phyloP scores from a whole-genome alignment of 306 rosid species.

The Heteromeles arbutifolia region DNA sequence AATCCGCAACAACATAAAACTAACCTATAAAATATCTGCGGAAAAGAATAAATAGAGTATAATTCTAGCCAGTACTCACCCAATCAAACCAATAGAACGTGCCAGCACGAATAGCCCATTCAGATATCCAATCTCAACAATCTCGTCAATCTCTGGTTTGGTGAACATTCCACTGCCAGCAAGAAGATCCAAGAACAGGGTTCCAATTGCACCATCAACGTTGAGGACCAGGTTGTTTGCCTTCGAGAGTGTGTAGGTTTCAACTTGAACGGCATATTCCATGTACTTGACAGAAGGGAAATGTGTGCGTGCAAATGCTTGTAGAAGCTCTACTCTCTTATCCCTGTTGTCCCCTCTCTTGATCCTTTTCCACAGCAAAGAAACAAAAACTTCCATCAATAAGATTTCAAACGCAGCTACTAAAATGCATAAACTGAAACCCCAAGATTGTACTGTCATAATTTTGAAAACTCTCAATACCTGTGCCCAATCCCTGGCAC shows the following conservation, averaged over 20 bases:
- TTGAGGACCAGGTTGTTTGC: conserved; percentile 93
- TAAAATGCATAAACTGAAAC: conserved; percentile 3
- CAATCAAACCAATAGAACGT: conserved; percentile 96
- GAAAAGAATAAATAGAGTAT: conserved; percentile 3
- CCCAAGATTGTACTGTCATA: not conserved
- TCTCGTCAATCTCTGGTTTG: conserved; percentile 89
- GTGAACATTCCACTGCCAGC: conserved; percentile 96
- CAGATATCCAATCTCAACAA: conserved; percentile 90
- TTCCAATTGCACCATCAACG: conserved; percentile 97
- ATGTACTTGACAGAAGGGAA: conserved; percentile 96
- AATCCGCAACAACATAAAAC: not conserved
- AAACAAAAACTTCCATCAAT: conserved; percentile 20
- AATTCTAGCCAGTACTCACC: conserved; percentile 44
- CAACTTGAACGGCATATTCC: conserved; percentile 95
- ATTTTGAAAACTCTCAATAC: conserved; percentile 24
- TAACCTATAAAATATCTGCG: not conserved
- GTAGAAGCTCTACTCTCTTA: conserved; percentile 95
- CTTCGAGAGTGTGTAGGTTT: conserved; percentile 88
- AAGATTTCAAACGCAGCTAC: conserved; percentile 9
- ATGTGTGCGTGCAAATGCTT: conserved; percentile 75
- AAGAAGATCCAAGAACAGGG: conserved; percentile 97
- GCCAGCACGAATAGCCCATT: conserved; percentile 95
- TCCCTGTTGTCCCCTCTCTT: conserved; percentile 97
- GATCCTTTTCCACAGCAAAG: conserved; percentile 55
- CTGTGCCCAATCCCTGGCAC: conserved; percentile 99